Conservation (phyloP, 1,139 yeast genomes). For the Candida smagusa region DNA sequence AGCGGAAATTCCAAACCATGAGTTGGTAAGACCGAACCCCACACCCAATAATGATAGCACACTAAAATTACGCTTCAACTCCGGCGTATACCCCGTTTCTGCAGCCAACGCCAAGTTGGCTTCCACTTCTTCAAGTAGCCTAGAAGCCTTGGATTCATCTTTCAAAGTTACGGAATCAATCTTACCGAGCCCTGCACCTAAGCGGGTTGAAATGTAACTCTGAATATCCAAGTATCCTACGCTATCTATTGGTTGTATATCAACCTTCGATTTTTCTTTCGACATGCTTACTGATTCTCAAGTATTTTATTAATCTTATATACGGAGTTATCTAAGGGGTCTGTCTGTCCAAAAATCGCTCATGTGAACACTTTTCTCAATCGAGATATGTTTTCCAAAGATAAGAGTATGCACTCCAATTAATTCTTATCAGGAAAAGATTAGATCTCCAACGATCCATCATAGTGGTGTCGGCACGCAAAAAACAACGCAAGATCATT, state of each 20-base stretch:
- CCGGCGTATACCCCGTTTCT: conserved; percentile 35
- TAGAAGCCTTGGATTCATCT: conserved; percentile 14
- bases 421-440: no score
- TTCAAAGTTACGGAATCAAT: conserved; percentile 10
- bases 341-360: no score
- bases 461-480: background rate
- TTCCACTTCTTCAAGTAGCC: conserved; percentile 27
- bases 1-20: conserved; percentile 53
- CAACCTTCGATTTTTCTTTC: conserved; percentile 6
- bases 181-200: conserved; percentile 4
- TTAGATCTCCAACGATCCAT: no score
- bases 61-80: conserved; percentile 49
- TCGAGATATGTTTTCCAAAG: conserved; percentile 2
- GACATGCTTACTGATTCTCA: conserved; percentile 2
- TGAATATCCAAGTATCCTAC: conserved; percentile 19
- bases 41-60: conserved; percentile 52
- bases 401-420: no score
- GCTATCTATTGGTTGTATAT: conserved; percentile 17
- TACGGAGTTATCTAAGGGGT: no score
- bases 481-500: background rate
- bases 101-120: conserved; percentile 30
- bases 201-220: conserved; percentile 13
- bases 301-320: no score
- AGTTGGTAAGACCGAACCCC: conserved; percentile 52
- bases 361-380: conserved; percentile 1